These are phyloP conservation scores for Venturia oleaginea DNA, from an alignment of 2,329 filamentous ascomycete genomes.

Conservation along the genomic window DNA sequence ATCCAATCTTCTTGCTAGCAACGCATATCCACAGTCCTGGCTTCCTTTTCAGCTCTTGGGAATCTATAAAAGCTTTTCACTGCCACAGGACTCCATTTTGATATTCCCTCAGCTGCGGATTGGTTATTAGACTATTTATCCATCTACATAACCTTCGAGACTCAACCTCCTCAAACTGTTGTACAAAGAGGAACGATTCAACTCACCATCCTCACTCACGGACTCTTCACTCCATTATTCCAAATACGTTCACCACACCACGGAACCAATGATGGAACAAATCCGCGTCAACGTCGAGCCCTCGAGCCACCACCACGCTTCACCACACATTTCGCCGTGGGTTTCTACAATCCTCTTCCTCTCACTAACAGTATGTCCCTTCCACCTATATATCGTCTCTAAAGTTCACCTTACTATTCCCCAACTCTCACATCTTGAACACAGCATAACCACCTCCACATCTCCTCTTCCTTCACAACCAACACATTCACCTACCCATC, in stretches of 20 bases:
- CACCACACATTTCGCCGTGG: not conserved
- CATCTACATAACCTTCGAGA: not conserved
- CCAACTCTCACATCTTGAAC: not conserved
- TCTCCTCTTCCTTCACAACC: not conserved
- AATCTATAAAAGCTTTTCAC: not conserved
- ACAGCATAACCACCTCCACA: not conserved
- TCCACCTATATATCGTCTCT: too few species aligned
- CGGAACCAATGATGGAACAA: not conserved
- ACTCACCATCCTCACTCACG: not conserved
- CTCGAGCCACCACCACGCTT: not conserved
- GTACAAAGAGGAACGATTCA: too few species aligned
- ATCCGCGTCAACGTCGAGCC: not conserved
- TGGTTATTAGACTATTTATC: not conserved
- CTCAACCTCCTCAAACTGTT: not conserved
- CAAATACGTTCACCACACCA: not conserved
- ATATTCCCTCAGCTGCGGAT: not conserved
- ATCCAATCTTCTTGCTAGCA: not conserved
- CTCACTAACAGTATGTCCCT: slow-evolving; percentile 1
- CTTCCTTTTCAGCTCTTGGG: not conserved
- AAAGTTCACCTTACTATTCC: not conserved
- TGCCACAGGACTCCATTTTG: not conserved
- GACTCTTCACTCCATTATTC: not conserved
- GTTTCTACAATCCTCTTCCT: not conserved
- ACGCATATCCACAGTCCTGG: not conserved
- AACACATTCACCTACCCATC: not conserved